Evolutionary conservation across 208 protist species (phyloP), one percentile per base, ranked within the genome.

Genomic region (Strigomonas galati): DNA sequence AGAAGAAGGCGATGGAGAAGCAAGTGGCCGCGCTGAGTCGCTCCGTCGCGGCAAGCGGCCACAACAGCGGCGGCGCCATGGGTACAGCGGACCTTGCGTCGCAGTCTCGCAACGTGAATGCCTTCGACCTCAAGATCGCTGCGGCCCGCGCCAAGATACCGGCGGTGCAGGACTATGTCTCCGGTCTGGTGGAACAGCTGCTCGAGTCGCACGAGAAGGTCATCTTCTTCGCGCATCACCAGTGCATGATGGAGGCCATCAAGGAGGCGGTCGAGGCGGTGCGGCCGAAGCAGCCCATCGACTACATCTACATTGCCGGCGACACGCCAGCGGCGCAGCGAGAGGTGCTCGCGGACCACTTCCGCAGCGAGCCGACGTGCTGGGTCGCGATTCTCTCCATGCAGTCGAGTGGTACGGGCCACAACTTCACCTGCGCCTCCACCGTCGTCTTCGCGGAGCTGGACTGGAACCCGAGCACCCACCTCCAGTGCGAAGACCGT

Each of bases 391-490:
- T 98, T 32, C 73, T 97, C 10, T 95, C 89, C n/a, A 97, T 99
- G 79, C 91, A 87, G 44, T 96, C 96, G 0, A 97, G 95, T 64
- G 96, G 97, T n/a, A 93, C 89, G 26, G 97, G 98, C 14, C 83
- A 98, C 52, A 98, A 98, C 65, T 82, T 99, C 43, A 97, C 89
- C 9, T 91, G 85, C 53, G 93, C 95, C 44, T 85, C 82, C 26
- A 96, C 89, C 9, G 97, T 99, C 0, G 81, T 99, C 2, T 99
- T 99, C 84, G 90, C 94, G 0, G 97, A 99, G 79, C 81, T 99
- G 3, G 97, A 94, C 77, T 99, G 98, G 98, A 98, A 96, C 66
- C 96, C 96, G n/a, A 97, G 92, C 43, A 92, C 91, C 7, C 84
- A 99, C 31, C 71, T 96, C 5, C 98, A 99, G 76, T 96, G 93